Evolutionary conservation across 2,329 filamentous ascomycete species (phyloP).

Genomic region (Thyridium curvatum): DNA sequence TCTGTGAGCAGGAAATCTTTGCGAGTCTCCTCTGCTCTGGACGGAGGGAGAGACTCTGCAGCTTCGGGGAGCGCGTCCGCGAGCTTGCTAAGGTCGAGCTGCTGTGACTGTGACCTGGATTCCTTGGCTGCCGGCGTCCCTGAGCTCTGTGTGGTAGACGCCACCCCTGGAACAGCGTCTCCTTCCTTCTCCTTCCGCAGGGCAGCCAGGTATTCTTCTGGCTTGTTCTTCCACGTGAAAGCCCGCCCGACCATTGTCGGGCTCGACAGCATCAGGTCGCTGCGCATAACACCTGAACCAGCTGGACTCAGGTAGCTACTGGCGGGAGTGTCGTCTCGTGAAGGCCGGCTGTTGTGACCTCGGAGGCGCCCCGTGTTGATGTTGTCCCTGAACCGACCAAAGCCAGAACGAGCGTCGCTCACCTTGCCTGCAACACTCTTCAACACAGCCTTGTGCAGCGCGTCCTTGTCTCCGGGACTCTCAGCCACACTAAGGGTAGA

Average conservation of each 20-base stretch:
- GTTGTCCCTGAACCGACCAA: slow-evolving; percentile 80
- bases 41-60: not conserved
- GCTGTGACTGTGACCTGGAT: slow-evolving; percentile 3
- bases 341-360: slow-evolving; percentile 47
- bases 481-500: slow-evolving; percentile 42
- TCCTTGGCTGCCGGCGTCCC: slow-evolving; percentile 5
- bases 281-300: slow-evolving; percentile 27
- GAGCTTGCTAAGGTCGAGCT: not conserved
- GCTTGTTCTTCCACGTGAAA: slow-evolving; percentile 60
- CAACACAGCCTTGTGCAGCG: slow-evolving; percentile 60
- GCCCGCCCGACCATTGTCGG: slow-evolving; percentile 38
- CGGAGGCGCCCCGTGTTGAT: slow-evolving; percentile 54
- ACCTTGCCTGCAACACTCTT: slow-evolving; percentile 75
- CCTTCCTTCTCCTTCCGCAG: slow-evolving; percentile 26
- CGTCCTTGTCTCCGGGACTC: slow-evolving; percentile 39
- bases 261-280: slow-evolving; percentile 26
- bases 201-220: slow-evolving; percentile 47
- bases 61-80: not conserved
- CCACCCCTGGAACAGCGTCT: slow-evolving; percentile 3
- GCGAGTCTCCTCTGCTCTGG: slow-evolving; percentile 31
- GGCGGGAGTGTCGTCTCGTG: slow-evolving; percentile 37
- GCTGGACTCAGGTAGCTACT: slow-evolving; percentile 22
- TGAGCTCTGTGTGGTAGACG: slow-evolving; percentile 3
- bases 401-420: slow-evolving; percentile 73
- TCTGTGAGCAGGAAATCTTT: slow-evolving; percentile 35